Conservation (phyloP, 2,329 filamentous ascomycete genomes). For the Pseudogymnoascus sp. region DNA sequence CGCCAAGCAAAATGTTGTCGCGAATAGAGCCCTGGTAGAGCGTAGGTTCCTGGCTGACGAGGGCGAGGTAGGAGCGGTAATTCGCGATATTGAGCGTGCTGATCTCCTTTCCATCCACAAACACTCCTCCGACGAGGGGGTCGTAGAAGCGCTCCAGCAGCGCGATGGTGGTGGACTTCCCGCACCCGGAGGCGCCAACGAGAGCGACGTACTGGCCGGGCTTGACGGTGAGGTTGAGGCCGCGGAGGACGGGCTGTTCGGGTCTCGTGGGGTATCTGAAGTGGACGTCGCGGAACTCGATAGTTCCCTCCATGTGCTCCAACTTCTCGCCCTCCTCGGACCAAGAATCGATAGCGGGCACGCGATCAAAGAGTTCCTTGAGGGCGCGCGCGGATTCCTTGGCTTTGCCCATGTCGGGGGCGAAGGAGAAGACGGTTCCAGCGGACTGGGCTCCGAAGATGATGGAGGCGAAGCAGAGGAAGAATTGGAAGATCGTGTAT, state of each 20-base stretch:
- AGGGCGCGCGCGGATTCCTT: slow-evolving; percentile 74
- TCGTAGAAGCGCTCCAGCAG: slow-evolving; percentile 94
- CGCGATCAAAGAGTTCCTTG: slow-evolving; percentile 74
- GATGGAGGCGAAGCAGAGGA: slow-evolving; percentile 78
- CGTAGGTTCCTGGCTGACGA: slow-evolving; percentile 91
- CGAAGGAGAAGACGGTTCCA: slow-evolving; percentile 80
- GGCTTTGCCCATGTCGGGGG: slow-evolving; percentile 88
- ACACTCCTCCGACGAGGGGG: slow-evolving; percentile 69
- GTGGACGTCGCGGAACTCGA: slow-evolving; percentile 89
- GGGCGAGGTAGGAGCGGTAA: slow-evolving; percentile 73
- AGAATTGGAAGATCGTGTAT: slow-evolving; percentile 79
- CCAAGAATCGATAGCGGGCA: slow-evolving; percentile 78
- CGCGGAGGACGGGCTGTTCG: slow-evolving; percentile 84
- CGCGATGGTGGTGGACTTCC: slow-evolving; percentile 89
- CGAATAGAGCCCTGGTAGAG: slow-evolving; percentile 86
- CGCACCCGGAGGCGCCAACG: slow-evolving; percentile 89
- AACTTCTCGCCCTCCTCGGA: slow-evolving; percentile 58
- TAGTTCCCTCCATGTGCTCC: slow-evolving; percentile 58
- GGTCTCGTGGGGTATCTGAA: slow-evolving; percentile 90
- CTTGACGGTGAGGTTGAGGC: slow-evolving; percentile 64
- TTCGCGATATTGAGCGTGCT: slow-evolving; percentile 73
- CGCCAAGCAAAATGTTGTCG: slow-evolving; percentile 82
- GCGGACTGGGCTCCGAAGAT: slow-evolving; percentile 91
- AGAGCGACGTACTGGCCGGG: slow-evolving; percentile 81
- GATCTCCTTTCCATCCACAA: slow-evolving; percentile 77